Conservation (phyloP, 371 early-diverging fungal genomes). For the Capillidium rhysosporum region DNA sequence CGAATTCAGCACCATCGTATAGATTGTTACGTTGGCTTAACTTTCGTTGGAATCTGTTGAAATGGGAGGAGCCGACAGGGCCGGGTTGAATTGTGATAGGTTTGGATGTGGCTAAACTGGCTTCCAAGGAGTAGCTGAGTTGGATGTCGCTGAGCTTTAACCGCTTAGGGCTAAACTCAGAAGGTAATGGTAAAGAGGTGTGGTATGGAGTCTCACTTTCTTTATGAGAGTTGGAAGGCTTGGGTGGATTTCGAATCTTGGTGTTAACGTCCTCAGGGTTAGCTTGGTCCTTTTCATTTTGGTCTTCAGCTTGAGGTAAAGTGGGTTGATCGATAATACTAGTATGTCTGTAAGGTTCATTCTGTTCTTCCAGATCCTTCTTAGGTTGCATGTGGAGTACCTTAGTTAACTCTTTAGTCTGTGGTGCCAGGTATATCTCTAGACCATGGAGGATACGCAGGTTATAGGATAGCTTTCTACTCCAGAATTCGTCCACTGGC, state of each 20-base stretch:
- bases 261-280: neutral
- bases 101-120: neutral
- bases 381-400: neutral
- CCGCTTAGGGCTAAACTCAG: too few relatives aligned
- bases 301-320: neutral
- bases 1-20: neutral
- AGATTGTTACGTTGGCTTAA: neutral
- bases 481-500: neutral
- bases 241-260: too few relatives aligned
- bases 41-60: too few relatives aligned
- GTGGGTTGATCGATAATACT: neutral
- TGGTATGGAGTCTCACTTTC: too few relatives aligned
- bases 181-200: too few relatives aligned
- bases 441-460: neutral
- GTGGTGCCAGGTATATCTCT: neutral
- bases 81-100: neutral
- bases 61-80: neutral
- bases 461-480: neutral
- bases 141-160: too few relatives aligned
- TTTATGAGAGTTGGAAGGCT: too few relatives aligned
- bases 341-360: neutral
- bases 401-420: neutral
- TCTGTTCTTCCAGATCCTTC: neutral
- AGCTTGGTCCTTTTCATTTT: neutral
- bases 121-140: too few relatives aligned